phyloP scores from a whole-genome alignment of 352 stramenopile genomes.

The Hyaloperonospora brassicae region DNA sequence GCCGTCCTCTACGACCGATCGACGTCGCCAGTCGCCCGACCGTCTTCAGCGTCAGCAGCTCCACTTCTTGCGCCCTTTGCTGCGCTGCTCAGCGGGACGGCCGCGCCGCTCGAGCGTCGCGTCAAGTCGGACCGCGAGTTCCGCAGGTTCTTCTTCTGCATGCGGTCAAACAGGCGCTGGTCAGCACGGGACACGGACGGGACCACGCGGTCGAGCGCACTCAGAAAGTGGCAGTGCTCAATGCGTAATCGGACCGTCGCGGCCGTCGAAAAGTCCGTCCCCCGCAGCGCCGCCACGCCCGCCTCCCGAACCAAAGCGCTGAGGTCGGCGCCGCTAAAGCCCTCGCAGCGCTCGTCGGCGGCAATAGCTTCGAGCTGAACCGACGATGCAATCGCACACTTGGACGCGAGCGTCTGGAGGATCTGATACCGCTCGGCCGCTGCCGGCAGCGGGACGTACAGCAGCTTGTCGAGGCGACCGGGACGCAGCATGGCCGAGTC shows the following conservation, averaged over 20 bases:
- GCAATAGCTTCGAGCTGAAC: conserved; percentile 91
- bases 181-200: conserved; percentile 77
- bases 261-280: conserved; percentile 38
- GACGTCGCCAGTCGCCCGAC: conserved; percentile 7
- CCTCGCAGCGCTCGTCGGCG: conserved; percentile 77
- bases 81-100: neutral
- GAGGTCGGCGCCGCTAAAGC: conserved; percentile 97
- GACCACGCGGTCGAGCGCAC: conserved; percentile 76
- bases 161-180: conserved; percentile 82
- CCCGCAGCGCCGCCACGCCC: conserved; percentile 89
- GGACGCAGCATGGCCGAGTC: conserved; percentile 98
- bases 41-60: neutral
- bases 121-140: conserved; percentile 43
- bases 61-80: conserved; percentile 2
- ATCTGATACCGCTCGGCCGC: conserved; percentile 80
- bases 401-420: conserved; percentile 84
- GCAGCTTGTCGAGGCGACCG: conserved; percentile 95
- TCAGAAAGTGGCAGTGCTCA: conserved; percentile 55
- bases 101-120: conserved; percentile 3
- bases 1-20: conserved; percentile 1
- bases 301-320: conserved; percentile 95
- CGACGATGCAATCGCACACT: conserved; percentile 45
- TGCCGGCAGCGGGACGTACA: conserved; percentile 96
- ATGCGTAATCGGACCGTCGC: conserved; percentile 39
- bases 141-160: conserved; percentile 85